phyloP scores from a whole-genome alignment of 2,329 filamentous ascomycete genomes.

The Colletotrichum sp. region DNA sequence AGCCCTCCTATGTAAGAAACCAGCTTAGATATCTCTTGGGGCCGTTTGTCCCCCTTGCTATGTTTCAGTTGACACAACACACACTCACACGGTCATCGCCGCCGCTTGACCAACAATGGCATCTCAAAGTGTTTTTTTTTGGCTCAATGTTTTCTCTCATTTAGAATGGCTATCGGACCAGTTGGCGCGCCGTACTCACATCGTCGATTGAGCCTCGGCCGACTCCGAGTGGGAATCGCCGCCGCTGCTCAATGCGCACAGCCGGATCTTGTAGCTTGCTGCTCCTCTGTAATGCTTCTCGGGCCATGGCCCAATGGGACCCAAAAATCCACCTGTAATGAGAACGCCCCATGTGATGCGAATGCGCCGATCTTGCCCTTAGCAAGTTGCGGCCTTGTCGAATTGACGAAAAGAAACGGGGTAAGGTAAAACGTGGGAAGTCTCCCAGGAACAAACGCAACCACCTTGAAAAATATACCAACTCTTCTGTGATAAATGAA shows the following conservation, averaged over 20 bases:
- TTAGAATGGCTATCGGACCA: neutral
- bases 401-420: neutral
- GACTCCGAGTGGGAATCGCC: neutral
- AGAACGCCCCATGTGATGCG: conserved; percentile 18
- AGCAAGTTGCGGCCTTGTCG: neutral
- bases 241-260: neutral
- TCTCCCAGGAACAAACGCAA: neutral
- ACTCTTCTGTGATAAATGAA: neutral
- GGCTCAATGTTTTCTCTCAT: neutral
- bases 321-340: neutral
- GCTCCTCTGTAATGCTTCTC: conserved; percentile 1
- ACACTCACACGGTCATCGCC: neutral
- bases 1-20: neutral
- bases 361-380: neutral
- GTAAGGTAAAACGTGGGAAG: neutral
- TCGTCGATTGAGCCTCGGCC: neutral
- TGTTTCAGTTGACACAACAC: conserved; percentile 9
- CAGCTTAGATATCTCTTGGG: neutral
- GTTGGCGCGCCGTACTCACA: neutral
- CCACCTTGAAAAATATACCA: neutral
- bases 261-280: neutral
- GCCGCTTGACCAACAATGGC: neutral
- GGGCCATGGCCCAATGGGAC: neutral
- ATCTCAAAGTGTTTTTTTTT: neutral
- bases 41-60: neutral